Base-by-base conservation (phyloP, 305 asterid genomes). In the Plantago lanceolata region DNA sequence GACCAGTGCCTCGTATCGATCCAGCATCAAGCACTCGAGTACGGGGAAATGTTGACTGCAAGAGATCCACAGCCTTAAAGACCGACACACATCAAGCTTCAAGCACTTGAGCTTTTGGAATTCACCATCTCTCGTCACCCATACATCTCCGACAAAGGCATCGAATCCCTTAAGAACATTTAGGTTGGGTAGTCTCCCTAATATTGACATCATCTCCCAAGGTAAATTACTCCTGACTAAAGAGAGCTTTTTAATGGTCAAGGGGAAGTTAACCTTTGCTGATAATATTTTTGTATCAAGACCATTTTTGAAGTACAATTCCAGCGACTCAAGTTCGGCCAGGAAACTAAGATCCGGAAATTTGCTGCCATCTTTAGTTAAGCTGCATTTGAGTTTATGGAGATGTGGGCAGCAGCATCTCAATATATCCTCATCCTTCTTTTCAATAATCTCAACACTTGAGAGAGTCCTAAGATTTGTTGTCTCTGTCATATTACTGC, bases 51-150 rank as follows among this genome's bases (percentile, higher is more conserved):
- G 63, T 31, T 70, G 56, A 4, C 65, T 59, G 0, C 31, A 0
- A 40, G 21, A 60, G 19, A 28, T 66, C 78, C 71, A 70, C 40
- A 45, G n/a, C 2, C 21, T 2, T 6, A 69, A 17, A 6, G 21
- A 9, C 15, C 28, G 14, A 37, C 13, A 18, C 1, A 2, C 2
- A 1, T 62, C 28, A 17, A 73, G 18, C 43, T 67, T 63, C 67
- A 73, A 50, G 63, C 55, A 68, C 37, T 54, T 64, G 58, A 71
- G 76, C 26, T 71, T 15, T 21, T n/a, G 68, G 19, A 77, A 73
- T 18, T 60, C 72, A 0, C 28, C 17, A 14, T 60, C 70, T 16
- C 28, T 24, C 26, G 73, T 68, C 2, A 64, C 62, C 79, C 79
- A 77, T 44, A 15, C 29, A 6, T 44, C 9, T 31, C 65, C 66